These are phyloP conservation scores for Penicillium coffeae DNA, from an alignment of 495 filamentous ascomycete species.

Conservation along the genomic window DNA sequence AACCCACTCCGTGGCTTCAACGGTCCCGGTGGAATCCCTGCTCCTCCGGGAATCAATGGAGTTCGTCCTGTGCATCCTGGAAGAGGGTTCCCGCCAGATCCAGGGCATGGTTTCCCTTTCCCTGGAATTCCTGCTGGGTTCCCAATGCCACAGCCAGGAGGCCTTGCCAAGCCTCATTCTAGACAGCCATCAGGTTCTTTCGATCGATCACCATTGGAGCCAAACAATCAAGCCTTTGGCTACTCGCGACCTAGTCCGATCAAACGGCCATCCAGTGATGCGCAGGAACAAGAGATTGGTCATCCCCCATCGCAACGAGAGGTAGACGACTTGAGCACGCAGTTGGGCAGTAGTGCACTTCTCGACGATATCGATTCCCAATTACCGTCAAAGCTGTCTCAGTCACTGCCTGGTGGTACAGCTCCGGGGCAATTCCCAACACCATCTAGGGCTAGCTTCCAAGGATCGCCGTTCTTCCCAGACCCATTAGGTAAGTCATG, in stretches of 20 bases:
- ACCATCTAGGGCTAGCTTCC: constrained; percentile 43
- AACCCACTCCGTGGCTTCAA: constrained; percentile 51
- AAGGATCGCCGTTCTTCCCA: constrained; percentile 46
- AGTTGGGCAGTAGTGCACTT: constrained; percentile 92
- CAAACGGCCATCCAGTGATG: constrained; percentile 76
- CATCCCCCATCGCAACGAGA: constrained; percentile 37
- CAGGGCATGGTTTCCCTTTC: constrained; percentile 34
- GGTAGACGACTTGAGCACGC: constrained; percentile 71
- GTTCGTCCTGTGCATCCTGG: constrained; percentile 56
- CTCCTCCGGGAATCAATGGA: constrained; percentile 57
- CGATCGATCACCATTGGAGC: constrained; percentile 46
- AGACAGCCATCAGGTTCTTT: constrained; percentile 58
- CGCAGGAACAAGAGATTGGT: constrained; percentile 50
- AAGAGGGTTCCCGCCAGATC: constrained; percentile 61
- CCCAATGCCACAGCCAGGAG: constrained; percentile 28
- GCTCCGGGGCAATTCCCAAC: constrained; percentile 30
- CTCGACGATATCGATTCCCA: constrained; percentile 72
- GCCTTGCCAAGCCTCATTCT: constrained; percentile 51
- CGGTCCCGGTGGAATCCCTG: constrained; percentile 54
- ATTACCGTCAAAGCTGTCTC: constrained; percentile 37
- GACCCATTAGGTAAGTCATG: constrained; percentile 44
- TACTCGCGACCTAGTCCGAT: constrained; percentile 80
- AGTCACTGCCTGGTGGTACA: constrained; percentile 38
- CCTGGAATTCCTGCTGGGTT: constrained; percentile 31
- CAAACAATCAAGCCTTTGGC: constrained; percentile 53